Conservation (phyloP, 257 asterid species). For the Euphrasia confusa region DNA sequence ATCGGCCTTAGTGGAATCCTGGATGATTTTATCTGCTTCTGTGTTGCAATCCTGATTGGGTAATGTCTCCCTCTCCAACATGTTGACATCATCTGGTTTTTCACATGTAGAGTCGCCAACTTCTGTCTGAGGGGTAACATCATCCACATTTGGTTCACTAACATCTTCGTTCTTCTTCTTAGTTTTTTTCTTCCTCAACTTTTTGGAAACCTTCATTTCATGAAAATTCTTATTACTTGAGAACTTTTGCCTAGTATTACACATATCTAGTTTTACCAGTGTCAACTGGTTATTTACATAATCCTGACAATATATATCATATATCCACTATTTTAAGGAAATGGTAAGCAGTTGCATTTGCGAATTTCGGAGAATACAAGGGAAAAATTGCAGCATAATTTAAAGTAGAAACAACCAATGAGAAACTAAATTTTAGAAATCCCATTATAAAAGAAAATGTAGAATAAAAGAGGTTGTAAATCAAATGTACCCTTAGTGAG, state of each 20-base stretch:
- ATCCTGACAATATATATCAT: too few species aligned
- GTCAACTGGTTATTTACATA: background rate
- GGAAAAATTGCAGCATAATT: background rate
- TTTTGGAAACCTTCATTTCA: conserved; percentile 68
- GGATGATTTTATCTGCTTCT: conserved; percentile 32
- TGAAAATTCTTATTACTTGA: conserved; percentile 24
- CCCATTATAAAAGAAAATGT: background rate
- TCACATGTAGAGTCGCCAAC: conserved; percentile 34
- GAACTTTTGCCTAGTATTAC: background rate
- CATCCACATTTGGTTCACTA: conserved; percentile 38
- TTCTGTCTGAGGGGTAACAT: conserved; percentile 32
- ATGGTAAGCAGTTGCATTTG: background rate
- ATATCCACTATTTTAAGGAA: background rate
- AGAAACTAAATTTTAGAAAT: background rate
- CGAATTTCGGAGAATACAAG: background rate
- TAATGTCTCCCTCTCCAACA: conserved; percentile 34
- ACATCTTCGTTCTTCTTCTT: conserved; percentile 46
- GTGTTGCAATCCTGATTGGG: conserved; percentile 27
- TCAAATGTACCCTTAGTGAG: conserved; percentile 65
- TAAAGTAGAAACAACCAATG: background rate
- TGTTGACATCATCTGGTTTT: conserved; percentile 38
- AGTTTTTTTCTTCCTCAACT: conserved; percentile 57
- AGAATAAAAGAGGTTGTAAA: conserved; percentile 13
- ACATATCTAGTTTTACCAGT: background rate
- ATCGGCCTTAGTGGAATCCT: conserved; percentile 34